Percentiles rank a stretch among this genome's conserved stretches.
Evolutionary conservation across 306 rosid species (phyloP).

Genomic region (Cucumis melo): DNA sequence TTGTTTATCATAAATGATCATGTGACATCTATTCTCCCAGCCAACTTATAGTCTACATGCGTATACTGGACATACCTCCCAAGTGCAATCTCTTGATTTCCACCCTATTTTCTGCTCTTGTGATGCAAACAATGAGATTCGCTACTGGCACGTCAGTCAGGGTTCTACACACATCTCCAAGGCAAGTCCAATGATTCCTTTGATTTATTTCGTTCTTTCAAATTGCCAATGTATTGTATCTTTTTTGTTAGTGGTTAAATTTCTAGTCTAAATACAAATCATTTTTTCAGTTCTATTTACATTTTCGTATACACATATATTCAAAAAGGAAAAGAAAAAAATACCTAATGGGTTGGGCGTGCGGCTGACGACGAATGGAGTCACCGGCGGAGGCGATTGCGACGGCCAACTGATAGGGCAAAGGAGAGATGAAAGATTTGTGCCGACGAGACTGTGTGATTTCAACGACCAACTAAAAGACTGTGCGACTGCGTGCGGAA

Average conservation of each 20-base stretch:
- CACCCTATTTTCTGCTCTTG: slow-evolving; percentile 87
- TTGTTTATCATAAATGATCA: not conserved
- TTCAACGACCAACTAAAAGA: too few relatives aligned
- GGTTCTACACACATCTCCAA: slow-evolving; percentile 46
- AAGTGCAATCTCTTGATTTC: slow-evolving; percentile 82
- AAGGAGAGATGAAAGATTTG: too few relatives aligned
- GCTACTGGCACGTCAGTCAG: slow-evolving; percentile 59
- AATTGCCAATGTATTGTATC: slow-evolving; percentile 3
- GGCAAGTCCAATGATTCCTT: slow-evolving; percentile 26
- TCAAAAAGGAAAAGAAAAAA: too few relatives aligned
- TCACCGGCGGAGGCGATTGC: too few relatives aligned
- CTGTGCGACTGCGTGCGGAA: too few relatives aligned
- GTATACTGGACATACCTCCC: slow-evolving; percentile 55
- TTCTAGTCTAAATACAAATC: slow-evolving; percentile 23
- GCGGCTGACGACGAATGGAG: too few relatives aligned
- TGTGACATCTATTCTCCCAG: slow-evolving; percentile 35
- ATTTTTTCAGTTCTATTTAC: too few relatives aligned
- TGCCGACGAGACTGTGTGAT: too few relatives aligned
- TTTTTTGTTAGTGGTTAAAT: slow-evolving; percentile 7
- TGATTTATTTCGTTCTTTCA: not conserved
- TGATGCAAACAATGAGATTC: slow-evolving; percentile 82
- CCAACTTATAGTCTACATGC: slow-evolving; percentile 38
- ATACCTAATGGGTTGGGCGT: too few relatives aligned
- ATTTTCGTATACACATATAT: too few relatives aligned
- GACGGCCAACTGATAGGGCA: too few relatives aligned